Percentiles rank a stretch among this genome's conserved stretches.
Conservation (phyloP, 1,284 basidiomycete species). For the Fomitiporia mediterranea region DNA sequence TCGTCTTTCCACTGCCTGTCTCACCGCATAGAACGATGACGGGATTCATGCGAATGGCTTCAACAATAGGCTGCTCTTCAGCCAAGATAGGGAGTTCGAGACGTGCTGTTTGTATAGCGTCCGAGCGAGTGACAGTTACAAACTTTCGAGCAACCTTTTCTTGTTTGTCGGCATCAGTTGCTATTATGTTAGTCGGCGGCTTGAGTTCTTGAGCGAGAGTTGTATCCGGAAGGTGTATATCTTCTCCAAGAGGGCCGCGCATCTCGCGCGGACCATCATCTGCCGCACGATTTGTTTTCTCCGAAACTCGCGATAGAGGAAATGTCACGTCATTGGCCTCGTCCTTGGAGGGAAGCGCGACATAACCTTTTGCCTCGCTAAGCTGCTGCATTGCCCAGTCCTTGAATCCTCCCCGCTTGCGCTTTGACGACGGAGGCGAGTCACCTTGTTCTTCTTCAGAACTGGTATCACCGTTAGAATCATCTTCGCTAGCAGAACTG, state of each 20-base stretch:
- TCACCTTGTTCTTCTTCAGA: conserved; percentile 19
- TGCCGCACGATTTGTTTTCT: conserved; percentile 41
- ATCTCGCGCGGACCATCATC: conserved; percentile 36
- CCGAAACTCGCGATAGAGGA: conserved; percentile 20
- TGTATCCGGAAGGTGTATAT: conserved; percentile 57
- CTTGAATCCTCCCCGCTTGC: conserved; percentile 65
- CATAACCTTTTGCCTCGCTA: conserved; percentile 51
- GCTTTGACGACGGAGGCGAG: conserved; percentile 26
- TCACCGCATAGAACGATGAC: conserved; percentile 75
- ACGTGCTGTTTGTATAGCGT: conserved; percentile 75
- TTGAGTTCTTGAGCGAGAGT: conserved; percentile 53
- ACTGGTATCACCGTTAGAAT: conserved; percentile 24
- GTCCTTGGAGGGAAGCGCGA: conserved; percentile 27
- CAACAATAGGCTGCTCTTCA: conserved; percentile 94
- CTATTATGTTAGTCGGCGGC: conserved; percentile 13
- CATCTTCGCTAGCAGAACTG: conserved; percentile 19
- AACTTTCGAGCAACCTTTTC: conserved; percentile 35
- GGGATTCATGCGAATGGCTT: conserved; percentile 82
- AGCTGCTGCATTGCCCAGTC: conserved; percentile 81
- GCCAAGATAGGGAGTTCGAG: conserved; percentile 85
- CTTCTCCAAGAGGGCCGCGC: conserved; percentile 66
- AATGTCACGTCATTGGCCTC: not conserved
- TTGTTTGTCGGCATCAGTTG: conserved; percentile 7
- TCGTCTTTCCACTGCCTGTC: conserved; percentile 98
- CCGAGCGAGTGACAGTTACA: conserved; percentile 64